Conservation (phyloP, 495 filamentous ascomycete genomes). For the Penicillium coprophilum region DNA sequence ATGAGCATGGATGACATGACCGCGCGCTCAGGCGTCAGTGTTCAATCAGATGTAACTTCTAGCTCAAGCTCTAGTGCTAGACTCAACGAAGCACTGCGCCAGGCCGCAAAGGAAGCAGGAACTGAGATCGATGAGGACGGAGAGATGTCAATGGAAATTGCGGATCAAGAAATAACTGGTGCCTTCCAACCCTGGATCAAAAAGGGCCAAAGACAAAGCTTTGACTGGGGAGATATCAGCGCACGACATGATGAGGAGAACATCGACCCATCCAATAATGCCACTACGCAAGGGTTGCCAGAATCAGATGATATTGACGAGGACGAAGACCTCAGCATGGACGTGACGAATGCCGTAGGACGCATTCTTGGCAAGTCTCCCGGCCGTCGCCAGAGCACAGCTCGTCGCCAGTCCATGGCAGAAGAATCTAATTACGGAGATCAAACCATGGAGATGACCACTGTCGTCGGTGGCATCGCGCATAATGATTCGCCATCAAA, state of each 20-base stretch:
- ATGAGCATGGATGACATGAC: slow-evolving; percentile 77
- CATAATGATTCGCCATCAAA: slow-evolving; percentile 35
- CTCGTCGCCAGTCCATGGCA: slow-evolving; percentile 39
- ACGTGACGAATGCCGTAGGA: slow-evolving; percentile 81
- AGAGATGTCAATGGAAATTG: slow-evolving; percentile 70
- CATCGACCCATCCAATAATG: slow-evolving; percentile 50
- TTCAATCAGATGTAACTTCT: slow-evolving; percentile 54
- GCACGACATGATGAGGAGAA: slow-evolving; percentile 63
- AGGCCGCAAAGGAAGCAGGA: slow-evolving; percentile 71
- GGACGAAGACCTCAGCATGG: slow-evolving; percentile 77
- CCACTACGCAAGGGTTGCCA: slow-evolving; percentile 1
- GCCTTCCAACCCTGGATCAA: slow-evolving; percentile 70
- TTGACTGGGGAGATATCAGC: slow-evolving; percentile 50
- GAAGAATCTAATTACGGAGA: slow-evolving; percentile 53
- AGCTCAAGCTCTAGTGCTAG: slow-evolving; percentile 63
- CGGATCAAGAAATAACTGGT: slow-evolving; percentile 76
- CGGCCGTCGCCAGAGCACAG: slow-evolving; percentile 32
- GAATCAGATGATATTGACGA: slow-evolving; percentile 32
- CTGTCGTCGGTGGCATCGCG: slow-evolving; percentile 66
- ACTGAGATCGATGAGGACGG: slow-evolving; percentile 59
- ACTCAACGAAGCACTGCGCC: slow-evolving; percentile 73
- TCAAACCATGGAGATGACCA: slow-evolving; percentile 77
- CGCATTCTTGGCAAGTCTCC: slow-evolving; percentile 63
- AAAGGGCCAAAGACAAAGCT: slow-evolving; percentile 47
- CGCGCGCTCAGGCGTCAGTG: slow-evolving; percentile 58